These are phyloP conservation scores for Aspergillus japonicus DNA, from an alignment of 2,329 filamentous ascomycete genomes.

Conservation along the genomic window DNA sequence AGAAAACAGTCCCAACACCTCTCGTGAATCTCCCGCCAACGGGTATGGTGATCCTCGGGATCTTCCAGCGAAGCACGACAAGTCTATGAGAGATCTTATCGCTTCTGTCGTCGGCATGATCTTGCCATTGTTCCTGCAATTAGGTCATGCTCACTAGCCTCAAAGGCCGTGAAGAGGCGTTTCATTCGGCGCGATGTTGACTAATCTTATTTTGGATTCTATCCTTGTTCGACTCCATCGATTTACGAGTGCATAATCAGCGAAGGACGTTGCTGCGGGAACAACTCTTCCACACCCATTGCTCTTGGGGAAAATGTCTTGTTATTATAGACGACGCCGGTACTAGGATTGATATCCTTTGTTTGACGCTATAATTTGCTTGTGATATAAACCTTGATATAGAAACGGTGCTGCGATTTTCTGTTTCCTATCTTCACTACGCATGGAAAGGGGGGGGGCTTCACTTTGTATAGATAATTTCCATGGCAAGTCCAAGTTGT, in stretches of 20 bases:
- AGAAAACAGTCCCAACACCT: constrained; percentile 53
- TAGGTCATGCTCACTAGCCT: constrained; percentile 46
- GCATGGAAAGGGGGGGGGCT: not conserved
- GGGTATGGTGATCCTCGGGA: constrained; percentile 45
- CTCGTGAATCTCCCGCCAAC: constrained; percentile 38
- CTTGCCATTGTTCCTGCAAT: constrained; percentile 47
- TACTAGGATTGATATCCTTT: not conserved
- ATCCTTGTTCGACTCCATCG: constrained; percentile 17
- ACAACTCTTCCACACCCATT: not conserved
- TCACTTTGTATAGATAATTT: constrained; percentile 14
- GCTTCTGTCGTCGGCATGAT: constrained; percentile 51
- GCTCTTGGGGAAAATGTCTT: not conserved
- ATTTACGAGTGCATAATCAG: not conserved
- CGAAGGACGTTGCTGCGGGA: not conserved
- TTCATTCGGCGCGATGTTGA: constrained; percentile 10
- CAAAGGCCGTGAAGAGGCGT: too few relatives aligned
- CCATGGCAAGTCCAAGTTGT: constrained; percentile 7
- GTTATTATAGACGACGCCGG: not conserved
- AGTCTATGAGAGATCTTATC: constrained; percentile 46
- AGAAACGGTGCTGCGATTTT: not conserved
- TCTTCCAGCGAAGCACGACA: constrained; percentile 32
- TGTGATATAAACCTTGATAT: not conserved
- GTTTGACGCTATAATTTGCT: not conserved
- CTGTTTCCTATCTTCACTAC: constrained; percentile 4
- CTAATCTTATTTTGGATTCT: constrained; percentile 9